Conservation (phyloP, 768 basidiomycete species). For the Kwoniella europaea region DNA sequence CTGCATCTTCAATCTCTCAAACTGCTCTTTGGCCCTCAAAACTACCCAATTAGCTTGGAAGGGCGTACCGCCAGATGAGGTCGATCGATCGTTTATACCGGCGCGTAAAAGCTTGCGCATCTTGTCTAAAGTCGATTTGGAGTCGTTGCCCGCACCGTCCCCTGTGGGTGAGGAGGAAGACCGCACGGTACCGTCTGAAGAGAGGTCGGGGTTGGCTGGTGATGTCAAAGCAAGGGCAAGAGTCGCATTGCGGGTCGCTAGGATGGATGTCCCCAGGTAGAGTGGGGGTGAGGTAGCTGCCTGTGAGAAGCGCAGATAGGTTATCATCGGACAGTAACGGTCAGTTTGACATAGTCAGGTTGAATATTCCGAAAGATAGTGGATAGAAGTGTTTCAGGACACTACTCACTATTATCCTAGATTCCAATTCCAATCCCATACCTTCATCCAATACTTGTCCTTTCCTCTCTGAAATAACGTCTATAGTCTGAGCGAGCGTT, state of each 20-base stretch:
- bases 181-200: constrained; percentile 46
- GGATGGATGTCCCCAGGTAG: constrained; percentile 56
- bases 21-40: constrained; percentile 38
- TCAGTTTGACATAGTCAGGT: too few species aligned
- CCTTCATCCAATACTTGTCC: constrained; percentile 55
- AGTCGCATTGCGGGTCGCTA: constrained; percentile 55
- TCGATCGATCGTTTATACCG: constrained; percentile 29
- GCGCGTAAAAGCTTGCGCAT: constrained; percentile 44
- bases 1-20: constrained; percentile 20
- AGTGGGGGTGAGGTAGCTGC: constrained; percentile 59
- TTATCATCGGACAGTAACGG: neutral
- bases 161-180: constrained; percentile 2
- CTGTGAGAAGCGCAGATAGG: constrained; percentile 29
- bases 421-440: constrained; percentile 58
- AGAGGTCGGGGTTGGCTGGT: constrained; percentile 46
- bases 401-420: constrained; percentile 58
- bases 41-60: constrained; percentile 51
- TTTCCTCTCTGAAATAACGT: constrained; percentile 43
- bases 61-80: neutral
- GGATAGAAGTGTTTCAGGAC: neutral
- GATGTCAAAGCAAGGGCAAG: constrained; percentile 51
- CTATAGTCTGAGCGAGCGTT: constrained; percentile 46
- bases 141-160: neutral
- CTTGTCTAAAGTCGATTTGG: constrained; percentile 32
- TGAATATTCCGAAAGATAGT: neutral